Conservation (phyloP, 192 early-diverging fungal species). For the Backusella macrospora region DNA sequence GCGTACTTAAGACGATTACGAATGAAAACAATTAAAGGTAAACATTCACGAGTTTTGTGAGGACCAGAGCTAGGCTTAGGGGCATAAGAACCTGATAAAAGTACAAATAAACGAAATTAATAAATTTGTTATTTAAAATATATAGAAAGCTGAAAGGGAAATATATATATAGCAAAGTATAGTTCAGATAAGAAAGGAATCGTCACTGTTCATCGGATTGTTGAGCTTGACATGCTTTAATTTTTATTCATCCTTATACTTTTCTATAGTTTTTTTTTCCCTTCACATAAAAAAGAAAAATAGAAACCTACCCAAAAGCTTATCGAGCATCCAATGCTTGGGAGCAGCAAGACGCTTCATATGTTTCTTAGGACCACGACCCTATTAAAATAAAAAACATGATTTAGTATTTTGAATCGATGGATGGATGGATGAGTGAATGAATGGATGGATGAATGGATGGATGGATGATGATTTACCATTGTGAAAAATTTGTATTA, state of each 20-base stretch:
- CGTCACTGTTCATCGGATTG: constrained; percentile 32
- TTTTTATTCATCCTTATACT: constrained; percentile 2
- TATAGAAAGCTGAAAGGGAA: not conserved
- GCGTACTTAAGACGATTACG: constrained; percentile 99
- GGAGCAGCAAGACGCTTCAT: constrained; percentile 99
- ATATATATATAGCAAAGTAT: not conserved
- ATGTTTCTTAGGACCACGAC: constrained; percentile 96
- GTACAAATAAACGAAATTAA: not conserved
- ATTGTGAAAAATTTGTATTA: not conserved
- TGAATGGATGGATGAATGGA: constrained; percentile 1
- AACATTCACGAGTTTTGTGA: constrained; percentile 99
- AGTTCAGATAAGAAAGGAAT: constrained; percentile 16
- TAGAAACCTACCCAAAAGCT: constrained; percentile 80
- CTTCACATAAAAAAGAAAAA: not conserved
- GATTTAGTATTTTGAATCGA: not conserved
- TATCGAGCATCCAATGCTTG: constrained; percentile 99
- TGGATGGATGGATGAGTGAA: constrained; percentile 23
- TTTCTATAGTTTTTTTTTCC: not conserved
- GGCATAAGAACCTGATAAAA: constrained; percentile 43
- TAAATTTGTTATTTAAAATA: not conserved
- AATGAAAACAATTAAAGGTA: constrained; percentile 97
- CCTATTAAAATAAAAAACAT: constrained; percentile 10
- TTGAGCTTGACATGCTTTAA: constrained; percentile 33
- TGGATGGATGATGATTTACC: not conserved
- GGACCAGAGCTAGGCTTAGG: constrained; percentile 46